Percentiles rank a stretch among this genome's conserved stretches.
Conservation (phyloP, 331 rosid genomes). For the Stylosanthes scabra region DNA sequence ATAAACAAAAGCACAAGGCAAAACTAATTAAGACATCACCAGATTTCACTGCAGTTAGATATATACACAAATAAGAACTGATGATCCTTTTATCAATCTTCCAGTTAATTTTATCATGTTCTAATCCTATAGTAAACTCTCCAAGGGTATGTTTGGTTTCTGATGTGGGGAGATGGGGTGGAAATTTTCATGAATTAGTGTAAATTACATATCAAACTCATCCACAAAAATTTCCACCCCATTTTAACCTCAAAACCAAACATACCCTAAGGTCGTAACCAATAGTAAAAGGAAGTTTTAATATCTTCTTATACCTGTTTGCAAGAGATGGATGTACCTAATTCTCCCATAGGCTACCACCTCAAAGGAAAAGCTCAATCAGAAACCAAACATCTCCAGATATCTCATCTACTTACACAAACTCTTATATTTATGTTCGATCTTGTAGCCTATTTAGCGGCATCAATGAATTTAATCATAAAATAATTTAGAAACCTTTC, state of each 20-base stretch:
- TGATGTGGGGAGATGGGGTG: no score
- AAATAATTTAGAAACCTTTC: slow-evolving; percentile 5
- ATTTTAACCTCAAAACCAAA: no score
- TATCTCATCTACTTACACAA: slow-evolving; percentile 13
- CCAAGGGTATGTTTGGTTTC: no score
- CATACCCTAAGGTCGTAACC: background rate
- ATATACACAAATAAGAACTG: background rate
- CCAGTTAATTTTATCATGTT: no score
- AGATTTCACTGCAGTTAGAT: slow-evolving; percentile 6
- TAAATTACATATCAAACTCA: no score
- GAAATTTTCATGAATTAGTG: no score
- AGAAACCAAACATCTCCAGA: slow-evolving; percentile 9
- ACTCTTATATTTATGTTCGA: background rate
- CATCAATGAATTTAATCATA: no score
- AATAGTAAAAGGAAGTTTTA: background rate
- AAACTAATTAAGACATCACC: slow-evolving; percentile 17
- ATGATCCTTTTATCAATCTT: background rate
- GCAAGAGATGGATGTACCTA: slow-evolving; percentile 20
- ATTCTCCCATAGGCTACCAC: slow-evolving; percentile 18
- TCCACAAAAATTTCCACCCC: no score
- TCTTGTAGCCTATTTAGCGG: background rate
- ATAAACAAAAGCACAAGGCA: background rate
- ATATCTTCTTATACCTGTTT: background rate
- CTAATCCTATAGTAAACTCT: background rate
- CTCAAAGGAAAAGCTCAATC: slow-evolving; percentile 8